These are phyloP conservation scores for Thermomyces lanuginosus DNA, from an alignment of 2,329 filamentous ascomycete species.

Conservation along the genomic window DNA sequence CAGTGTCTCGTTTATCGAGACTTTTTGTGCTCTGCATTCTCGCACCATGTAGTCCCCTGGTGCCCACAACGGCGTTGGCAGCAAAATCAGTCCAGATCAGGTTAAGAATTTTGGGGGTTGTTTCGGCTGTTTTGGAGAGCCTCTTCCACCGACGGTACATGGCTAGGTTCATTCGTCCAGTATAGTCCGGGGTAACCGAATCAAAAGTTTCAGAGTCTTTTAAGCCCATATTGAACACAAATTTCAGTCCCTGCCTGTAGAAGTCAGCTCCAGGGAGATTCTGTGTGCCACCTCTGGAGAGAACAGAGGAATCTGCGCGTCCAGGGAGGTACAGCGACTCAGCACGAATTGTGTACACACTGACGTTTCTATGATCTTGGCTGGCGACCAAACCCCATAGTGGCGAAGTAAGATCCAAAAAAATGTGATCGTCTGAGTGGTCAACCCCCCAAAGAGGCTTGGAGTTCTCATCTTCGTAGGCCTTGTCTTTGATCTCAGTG, in stretches of 20 bases:
- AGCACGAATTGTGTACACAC: conserved; percentile 18
- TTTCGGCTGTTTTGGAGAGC: conserved; percentile 13
- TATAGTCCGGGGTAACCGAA: conserved; percentile 18
- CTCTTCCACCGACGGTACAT: conserved; percentile 29
- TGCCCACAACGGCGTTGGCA: conserved; percentile 29
- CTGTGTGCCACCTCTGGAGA: conserved; percentile 6
- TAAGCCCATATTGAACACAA: not conserved
- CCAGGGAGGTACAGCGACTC: conserved; percentile 17
- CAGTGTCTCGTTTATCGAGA: no score
- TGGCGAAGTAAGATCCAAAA: conserved; percentile 11
- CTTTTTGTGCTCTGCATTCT: no score
- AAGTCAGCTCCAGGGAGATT: conserved; percentile 1
- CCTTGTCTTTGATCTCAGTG: conserved; percentile 20
- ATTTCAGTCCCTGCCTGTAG: not conserved
- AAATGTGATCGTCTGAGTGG: conserved; percentile 15
- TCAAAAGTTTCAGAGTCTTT: conserved; percentile 19
- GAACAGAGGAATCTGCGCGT: not conserved
- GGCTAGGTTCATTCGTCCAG: conserved; percentile 22
- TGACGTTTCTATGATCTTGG: conserved; percentile 14
- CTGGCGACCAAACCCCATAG: conserved; percentile 28
- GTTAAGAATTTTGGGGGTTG: conserved; percentile 24
- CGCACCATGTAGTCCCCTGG: conserved; percentile 6
- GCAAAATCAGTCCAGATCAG: conserved; percentile 32
- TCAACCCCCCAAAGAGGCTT: conserved; percentile 26
- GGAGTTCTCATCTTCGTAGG: conserved; percentile 16